phyloP scores from a whole-genome alignment of 768 basidiomycete species.

The Lactarius hatsudake region DNA sequence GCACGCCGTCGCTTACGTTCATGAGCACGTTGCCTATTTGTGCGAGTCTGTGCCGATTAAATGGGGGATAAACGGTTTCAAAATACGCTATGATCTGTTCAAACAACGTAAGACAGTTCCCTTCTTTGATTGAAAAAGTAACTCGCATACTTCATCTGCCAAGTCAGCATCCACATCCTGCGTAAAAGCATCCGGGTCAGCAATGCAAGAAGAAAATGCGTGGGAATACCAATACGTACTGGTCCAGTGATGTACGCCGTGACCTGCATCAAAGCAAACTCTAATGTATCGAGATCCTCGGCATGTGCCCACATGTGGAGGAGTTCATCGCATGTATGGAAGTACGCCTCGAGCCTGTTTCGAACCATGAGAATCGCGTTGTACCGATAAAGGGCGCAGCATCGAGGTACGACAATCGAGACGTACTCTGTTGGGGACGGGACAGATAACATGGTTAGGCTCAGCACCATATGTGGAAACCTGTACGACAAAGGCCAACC shows the following conservation, averaged over 20 bases:
- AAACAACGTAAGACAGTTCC: neutral
- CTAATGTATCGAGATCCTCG: conserved; percentile 30
- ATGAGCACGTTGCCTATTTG: conserved; percentile 24
- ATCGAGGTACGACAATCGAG: neutral
- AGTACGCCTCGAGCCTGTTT: conserved; percentile 23
- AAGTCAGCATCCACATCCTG: conserved; percentile 19
- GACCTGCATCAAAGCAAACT: conserved; percentile 31
- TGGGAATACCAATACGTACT: conserved; percentile 10
- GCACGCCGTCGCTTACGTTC: conserved; percentile 13
- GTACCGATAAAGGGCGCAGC: neutral
- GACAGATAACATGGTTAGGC: conserved; percentile 22
- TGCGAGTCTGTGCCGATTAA: conserved; percentile 20
- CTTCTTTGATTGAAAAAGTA: neutral
- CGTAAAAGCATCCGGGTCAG: neutral
- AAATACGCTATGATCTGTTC: conserved; percentile 27
- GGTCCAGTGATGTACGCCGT: conserved; percentile 29
- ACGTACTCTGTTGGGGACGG: conserved; percentile 26
- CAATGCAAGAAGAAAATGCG: neutral
- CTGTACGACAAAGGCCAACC: neutral
- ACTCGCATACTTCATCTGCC: conserved; percentile 17
- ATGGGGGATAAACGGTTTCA: conserved; percentile 28
- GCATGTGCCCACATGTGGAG: conserved; percentile 33
- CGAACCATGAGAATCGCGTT: neutral
- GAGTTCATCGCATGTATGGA: conserved; percentile 30
- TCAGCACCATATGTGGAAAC: conserved; percentile 27